Percentiles rank a stretch among this genome's conserved stretches.
Evolutionary conservation across 345 rosid species (phyloP).

Genomic region (Citrus australasica): DNA sequence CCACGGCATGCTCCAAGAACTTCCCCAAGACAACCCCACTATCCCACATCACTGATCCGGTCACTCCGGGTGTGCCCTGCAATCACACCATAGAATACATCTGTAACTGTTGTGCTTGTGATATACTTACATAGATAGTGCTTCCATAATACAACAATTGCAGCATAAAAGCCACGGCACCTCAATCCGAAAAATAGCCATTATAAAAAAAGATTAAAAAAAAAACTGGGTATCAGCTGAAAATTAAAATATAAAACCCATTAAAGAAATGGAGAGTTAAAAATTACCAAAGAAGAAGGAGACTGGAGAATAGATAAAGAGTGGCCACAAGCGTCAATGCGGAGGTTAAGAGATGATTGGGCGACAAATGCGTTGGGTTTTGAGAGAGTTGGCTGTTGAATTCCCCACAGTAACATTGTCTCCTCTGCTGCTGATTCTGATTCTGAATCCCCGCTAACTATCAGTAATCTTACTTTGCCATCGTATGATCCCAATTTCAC

Average conservation of each 20-base stretch:
- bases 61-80: constrained; percentile 76
- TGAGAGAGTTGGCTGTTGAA: constrained; percentile 78
- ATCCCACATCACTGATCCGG: constrained; percentile 95
- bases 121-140: neutral
- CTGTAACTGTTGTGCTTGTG: neutral
- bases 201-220: neutral
- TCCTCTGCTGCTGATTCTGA: constrained; percentile 73
- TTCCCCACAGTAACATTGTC: constrained; percentile 86
- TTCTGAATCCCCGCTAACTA: constrained; percentile 19
- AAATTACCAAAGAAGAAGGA: constrained; percentile 76
- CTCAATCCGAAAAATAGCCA: neutral
- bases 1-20: constrained; percentile 91
- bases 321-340: constrained; percentile 85
- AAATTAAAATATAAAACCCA: neutral
- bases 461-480: constrained; percentile 48
- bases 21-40: constrained; percentile 86
- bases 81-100: neutral
- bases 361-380: constrained; percentile 71
- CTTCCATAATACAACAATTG: no score
- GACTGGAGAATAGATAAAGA: constrained; percentile 80
- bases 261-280: neutral
- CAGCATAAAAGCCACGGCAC: neutral
- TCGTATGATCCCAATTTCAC: constrained; percentile 52
- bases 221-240: neutral
- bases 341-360: constrained; percentile 74